Conservation (phyloP, 2,329 filamentous ascomycete species). For the Penicillium griseofulvum region DNA sequence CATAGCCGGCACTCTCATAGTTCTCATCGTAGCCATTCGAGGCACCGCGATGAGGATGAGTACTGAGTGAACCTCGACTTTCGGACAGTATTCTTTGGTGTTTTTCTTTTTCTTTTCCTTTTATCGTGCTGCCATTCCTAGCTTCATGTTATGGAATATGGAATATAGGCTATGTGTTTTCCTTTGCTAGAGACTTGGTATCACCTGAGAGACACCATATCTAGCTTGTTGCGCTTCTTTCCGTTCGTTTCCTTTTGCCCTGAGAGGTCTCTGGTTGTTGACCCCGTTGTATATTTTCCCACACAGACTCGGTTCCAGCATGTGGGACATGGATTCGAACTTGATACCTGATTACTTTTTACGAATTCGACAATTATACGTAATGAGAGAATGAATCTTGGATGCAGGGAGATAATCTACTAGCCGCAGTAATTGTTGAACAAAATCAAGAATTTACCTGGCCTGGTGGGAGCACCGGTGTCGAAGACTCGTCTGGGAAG, state of each 20-base stretch:
- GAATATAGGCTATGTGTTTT: neutral
- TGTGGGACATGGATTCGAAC: neutral
- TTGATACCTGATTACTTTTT: neutral
- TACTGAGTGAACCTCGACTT: constrained; percentile 2
- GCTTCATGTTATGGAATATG: neutral
- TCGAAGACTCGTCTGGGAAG: neutral
- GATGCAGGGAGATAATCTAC: neutral
- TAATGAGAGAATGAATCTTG: neutral
- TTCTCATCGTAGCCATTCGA: constrained; percentile 15
- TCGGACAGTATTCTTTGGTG: neutral
- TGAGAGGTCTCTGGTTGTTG: no score
- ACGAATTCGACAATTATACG: neutral
- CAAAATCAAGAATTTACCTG: neutral
- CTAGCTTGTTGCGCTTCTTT: neutral
- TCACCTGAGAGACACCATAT: neutral
- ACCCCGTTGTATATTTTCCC: neutral
- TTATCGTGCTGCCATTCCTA: neutral
- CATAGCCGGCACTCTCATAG: neutral
- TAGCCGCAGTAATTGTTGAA: neutral
- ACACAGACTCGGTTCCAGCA: neutral
- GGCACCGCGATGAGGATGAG: constrained; percentile 7
- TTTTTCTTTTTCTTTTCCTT: neutral
- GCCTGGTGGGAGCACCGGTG: neutral
- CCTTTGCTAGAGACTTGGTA: neutral
- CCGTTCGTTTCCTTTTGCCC: neutral